Evolutionary conservation across 495 filamentous ascomycete species (phyloP).

Genomic region (Podospora tetraspora): DNA sequence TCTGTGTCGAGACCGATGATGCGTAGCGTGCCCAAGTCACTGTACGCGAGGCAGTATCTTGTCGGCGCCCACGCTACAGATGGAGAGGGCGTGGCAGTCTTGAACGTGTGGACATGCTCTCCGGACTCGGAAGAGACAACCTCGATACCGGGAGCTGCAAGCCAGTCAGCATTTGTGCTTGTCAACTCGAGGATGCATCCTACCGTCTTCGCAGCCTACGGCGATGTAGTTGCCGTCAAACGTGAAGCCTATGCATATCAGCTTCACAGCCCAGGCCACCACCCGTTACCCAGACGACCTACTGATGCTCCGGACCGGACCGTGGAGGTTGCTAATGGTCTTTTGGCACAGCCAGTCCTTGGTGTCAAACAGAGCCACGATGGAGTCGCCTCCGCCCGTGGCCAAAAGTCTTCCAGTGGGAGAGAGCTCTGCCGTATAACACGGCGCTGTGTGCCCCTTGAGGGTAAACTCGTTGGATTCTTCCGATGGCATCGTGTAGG

Average conservation of each 20-base stretch:
- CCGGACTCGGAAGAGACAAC: constrained; percentile 84
- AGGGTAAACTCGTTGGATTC: constrained; percentile 53
- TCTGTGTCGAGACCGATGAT: constrained; percentile 61
- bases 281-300: constrained; percentile 6
- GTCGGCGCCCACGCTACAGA: constrained; percentile 87
- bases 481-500: constrained; percentile 33
- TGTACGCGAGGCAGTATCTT: constrained; percentile 84
- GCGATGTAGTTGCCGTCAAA: constrained; percentile 87
- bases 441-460: constrained; percentile 78
- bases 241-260: constrained; percentile 54
- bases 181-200: constrained; percentile 14
- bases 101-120: constrained; percentile 74
- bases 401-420: constrained; percentile 78
- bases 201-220: constrained; percentile 78
- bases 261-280: constrained; percentile 2
- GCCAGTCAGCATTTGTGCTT: constrained; percentile 9
- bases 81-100: constrained; percentile 57
- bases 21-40: constrained; percentile 72
- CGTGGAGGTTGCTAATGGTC: constrained; percentile 70
- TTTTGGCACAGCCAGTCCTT: constrained; percentile 83
- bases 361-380: constrained; percentile 89
- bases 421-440: constrained; percentile 63
- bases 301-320: constrained; percentile 76
- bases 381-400: constrained; percentile 80
- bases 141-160: constrained; percentile 52